Percentiles rank a stretch among this genome's conserved stretches.
Conservation (phyloP, 768 basidiomycete genomes). For the Serendipita sp. region DNA sequence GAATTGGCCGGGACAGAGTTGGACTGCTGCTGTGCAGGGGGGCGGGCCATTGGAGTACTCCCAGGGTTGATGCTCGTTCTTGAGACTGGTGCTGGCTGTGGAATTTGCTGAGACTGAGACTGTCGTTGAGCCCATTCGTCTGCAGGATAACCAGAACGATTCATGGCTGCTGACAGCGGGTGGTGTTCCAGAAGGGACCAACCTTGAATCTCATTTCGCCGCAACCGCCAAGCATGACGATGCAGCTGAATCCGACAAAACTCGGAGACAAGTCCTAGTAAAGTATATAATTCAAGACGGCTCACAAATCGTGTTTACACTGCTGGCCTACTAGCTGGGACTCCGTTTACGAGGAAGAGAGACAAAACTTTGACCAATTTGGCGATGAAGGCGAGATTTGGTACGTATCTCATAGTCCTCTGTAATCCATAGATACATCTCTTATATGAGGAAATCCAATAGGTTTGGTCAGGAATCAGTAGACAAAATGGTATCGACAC, state of each 20-base stretch:
- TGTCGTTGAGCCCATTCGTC: neutral
- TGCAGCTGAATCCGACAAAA: slow-evolving; percentile 48
- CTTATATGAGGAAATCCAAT: neutral
- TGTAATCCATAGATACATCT: neutral
- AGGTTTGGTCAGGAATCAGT: slow-evolving; percentile 72
- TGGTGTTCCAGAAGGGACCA: neutral
- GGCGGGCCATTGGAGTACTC: neutral
- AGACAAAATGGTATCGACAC: slow-evolving; percentile 42
- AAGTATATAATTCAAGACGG: slow-evolving; percentile 14
- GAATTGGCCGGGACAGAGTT: neutral
- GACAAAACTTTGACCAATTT: slow-evolving; percentile 55
- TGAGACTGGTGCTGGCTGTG: neutral
- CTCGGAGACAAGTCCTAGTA: slow-evolving; percentile 71
- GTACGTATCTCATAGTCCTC: slow-evolving; percentile 23
- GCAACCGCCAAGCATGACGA: slow-evolving; percentile 8
- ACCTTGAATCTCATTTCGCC: neutral
- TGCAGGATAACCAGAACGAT: neutral
- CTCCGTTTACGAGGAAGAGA: slow-evolving; percentile 50
- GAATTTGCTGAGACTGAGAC: neutral
- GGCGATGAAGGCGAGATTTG: slow-evolving; percentile 79
- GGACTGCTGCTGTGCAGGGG: neutral
- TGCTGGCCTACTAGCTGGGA: slow-evolving; percentile 45
- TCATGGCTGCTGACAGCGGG: neutral
- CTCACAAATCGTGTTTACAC: neutral
- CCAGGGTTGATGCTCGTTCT: slow-evolving; percentile 1